Evolutionary conservation across 306 rosid species (phyloP), one percentile per base, ranked within the genome.

Genomic region (Glycine tomentella): DNA sequence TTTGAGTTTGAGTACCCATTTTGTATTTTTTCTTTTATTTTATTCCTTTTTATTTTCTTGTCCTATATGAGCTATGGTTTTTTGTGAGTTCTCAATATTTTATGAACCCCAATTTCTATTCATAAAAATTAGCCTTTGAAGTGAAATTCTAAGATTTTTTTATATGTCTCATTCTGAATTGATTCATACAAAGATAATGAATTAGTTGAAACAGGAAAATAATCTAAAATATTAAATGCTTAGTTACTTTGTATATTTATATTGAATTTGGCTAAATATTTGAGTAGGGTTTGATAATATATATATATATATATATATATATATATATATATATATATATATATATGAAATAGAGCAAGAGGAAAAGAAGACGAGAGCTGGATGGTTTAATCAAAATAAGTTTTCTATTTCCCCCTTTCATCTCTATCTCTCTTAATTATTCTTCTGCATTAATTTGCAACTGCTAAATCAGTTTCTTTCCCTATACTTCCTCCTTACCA

Each of bases 401-500:
- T 65, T 65, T 83, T 77, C 51, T 81, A 77, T 72, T 72, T 52
- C 72, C 14, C 80, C 49, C 53, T 15, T 16, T 63, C 56, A 33
- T 15, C 69, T 61, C 81, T 45, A 13, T 56, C 45, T 83, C 69
- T 73, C 71, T 56, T 58, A 36, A 46, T 9, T 75, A 67, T 80
- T 66, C 80, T 69, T 68, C 80, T 86, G 65, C 81, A 57, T 25
- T 25, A 25, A 25, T 59, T 72, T 67, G 73, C 58, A 40, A 71
- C 67, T 77, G 71, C 67, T 72, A 66, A 84, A 51, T 74, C 48
- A 81, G 17, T 68, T 75, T 71, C 61, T 63, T 75, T n/a, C 1
- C 31, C 8, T 45, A 38, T 84, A 2, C 55, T 62, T 33, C 75
- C 17, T 65, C 52, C 68, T 82, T 76, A 78, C 69, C 84, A 82